Evolutionary conservation across 2,329 filamentous ascomycete species (phyloP), one percentile per base, ranked within the genome.

Genomic region (Aspergillus eucalypticola): DNA sequence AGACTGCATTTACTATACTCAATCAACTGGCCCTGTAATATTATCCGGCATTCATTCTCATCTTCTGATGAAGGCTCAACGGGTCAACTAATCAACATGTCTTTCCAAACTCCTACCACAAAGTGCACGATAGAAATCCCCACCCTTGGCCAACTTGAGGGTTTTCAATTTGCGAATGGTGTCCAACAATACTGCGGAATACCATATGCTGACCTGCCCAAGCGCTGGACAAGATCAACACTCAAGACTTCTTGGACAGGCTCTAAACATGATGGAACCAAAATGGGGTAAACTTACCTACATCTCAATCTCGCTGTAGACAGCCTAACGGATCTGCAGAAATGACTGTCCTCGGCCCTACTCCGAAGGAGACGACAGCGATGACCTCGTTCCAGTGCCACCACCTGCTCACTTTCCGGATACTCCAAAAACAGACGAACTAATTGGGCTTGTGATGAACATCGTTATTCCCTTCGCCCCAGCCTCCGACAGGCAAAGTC

Each of bases 181-280:
- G 64, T 69, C 1, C 67, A 69, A 35, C 69, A 70, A 51, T 71
- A 65, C 19, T 69, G 67, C 21, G 66, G 68, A 1, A 70, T 71
- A 58, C 65, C 67, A 2, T 71, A 71, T 44, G 67, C 64, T 1
- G 19, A 41, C 39, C 59, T 71, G 5, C 5, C 59, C 4, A 71
- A 71, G 54, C 65, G 67, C 8, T 70, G 66, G 66, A 65, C 69
- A 11, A 53, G 69, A 25, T 68, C 68, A 8, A 49, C 46, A 2
- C 48, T 70, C 1, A 64, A 63, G 27, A 70, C 61, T 0, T 35
- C 52, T 3, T 70, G 67, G 66, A 49, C 57, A 7, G 42, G 39
- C 2, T 38, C 35, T 10, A 57, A 64, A 35, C 68, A 69, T 38
- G 66, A 71, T 58, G 69, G 67, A 25, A 66, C 68, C 8, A 61